Evolutionary conservation across 140 eudicot genomes (phyloP).

Genomic region (Oenanthe javanica): DNA sequence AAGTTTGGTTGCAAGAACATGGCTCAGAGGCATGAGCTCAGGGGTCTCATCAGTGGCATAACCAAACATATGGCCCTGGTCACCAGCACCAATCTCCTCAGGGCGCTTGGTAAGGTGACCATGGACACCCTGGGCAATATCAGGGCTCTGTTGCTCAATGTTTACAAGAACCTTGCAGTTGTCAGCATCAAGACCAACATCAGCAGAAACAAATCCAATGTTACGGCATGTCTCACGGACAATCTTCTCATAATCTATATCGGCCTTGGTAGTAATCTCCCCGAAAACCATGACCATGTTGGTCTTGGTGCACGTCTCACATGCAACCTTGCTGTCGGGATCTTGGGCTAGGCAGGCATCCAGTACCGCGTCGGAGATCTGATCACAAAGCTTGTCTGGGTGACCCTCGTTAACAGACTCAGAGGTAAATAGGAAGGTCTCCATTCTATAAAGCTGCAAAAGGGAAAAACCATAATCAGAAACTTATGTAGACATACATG

Average conservation of each 20-base stretch:
- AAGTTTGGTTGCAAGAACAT: slow-evolving; percentile 46
- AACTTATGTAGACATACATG: not conserved
- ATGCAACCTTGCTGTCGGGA: slow-evolving; percentile 46
- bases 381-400: slow-evolving; percentile 50
- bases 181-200: slow-evolving; percentile 45
- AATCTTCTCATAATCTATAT: slow-evolving; percentile 37
- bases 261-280: slow-evolving; percentile 47
- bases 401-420: slow-evolving; percentile 49
- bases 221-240: slow-evolving; percentile 42
- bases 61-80: slow-evolving; percentile 48
- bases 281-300: slow-evolving; percentile 49
- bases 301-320: slow-evolving; percentile 44
- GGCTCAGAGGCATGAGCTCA: slow-evolving; percentile 47
- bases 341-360: slow-evolving; percentile 47
- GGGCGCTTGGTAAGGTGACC: slow-evolving; percentile 46
- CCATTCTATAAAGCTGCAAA: slow-evolving; percentile 21
- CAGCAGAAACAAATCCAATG: slow-evolving; percentile 40
- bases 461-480: not conserved
- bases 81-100: slow-evolving; percentile 46
- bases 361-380: slow-evolving; percentile 41
- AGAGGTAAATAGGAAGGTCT: slow-evolving; percentile 50
- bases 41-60: slow-evolving; percentile 42
- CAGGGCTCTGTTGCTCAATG: slow-evolving; percentile 41
- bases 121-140: slow-evolving; percentile 47
- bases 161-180: slow-evolving; percentile 38